Evolutionary conservation across 768 basidiomycete species (phyloP), one percentile per base, ranked within the genome.

Genomic region (Paxillus ammoniavirescens): DNA sequence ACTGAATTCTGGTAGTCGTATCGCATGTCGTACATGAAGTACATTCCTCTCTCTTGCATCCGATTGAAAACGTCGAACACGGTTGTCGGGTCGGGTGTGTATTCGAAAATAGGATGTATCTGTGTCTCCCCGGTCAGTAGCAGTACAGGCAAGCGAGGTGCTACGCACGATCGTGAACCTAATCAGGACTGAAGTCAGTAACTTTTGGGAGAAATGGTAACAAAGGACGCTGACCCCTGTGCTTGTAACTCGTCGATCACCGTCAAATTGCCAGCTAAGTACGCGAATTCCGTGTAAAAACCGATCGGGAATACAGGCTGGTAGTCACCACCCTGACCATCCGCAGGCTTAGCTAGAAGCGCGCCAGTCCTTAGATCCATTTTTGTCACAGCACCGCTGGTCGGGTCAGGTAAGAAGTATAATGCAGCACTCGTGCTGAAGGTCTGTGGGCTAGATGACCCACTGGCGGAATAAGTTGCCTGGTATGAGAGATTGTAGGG

Each of bases 1-100:
- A 78, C 75, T 10, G 70, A 59, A 61, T 90, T 81, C 75, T 77
- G 79, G 72, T 90, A 91, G 1, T 75, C 76, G 79, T 69, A 75
- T 56, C 89, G 79, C 89, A 92, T 89, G 65, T 91, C 88, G 59
- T 90, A 92, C 82, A 91, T 89, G 43, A 91, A 74, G 61, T 86
- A 91, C 44, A 67, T 15, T 0, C 79, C 80, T 0, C 82, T 80
- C 54, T 84, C 78, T 62, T 86, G 80, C 82, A 89, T 86, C 35
- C 77, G 74, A 61, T 87, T 78, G n/a, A 90, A 66, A 14, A 89
- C 82, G 21, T 73, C 61, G 6, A 57, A 49, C 33, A 65, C 30
- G 30, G 47, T 82, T 72, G 1, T 84, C 69, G 5, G 74, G 78
- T 77, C 31, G 78, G 62, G 85, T 77, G 61, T 77, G 56, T 82